phyloP scores from a whole-genome alignment of 2,329 filamentous ascomycete species.

The Ceratocystis variospora region DNA sequence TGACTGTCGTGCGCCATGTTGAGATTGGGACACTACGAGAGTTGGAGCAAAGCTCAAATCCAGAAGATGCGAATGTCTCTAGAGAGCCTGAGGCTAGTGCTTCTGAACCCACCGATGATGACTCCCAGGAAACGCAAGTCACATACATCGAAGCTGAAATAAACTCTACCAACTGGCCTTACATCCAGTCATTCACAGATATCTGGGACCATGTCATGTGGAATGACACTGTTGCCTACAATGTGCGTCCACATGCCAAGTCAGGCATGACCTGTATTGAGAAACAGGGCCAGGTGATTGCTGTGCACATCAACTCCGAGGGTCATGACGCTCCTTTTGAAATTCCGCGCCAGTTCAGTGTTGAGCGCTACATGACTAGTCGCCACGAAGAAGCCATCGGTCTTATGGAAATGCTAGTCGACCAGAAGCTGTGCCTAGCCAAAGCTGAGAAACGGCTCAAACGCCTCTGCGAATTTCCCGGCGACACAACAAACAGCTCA shows the following conservation, averaged over 20 bases:
- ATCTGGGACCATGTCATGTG: slow-evolving; percentile 37
- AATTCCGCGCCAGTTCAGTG: slow-evolving; percentile 39
- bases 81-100: too few species aligned
- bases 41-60: not conserved
- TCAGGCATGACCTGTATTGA: slow-evolving; percentile 33
- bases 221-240: slow-evolving; percentile 30
- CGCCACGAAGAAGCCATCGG: slow-evolving; percentile 32
- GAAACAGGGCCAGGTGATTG: slow-evolving; percentile 38
- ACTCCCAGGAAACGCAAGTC: slow-evolving; percentile 29
- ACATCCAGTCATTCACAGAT: slow-evolving; percentile 35
- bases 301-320: slow-evolving; percentile 33
- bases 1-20: slow-evolving; percentile 25
- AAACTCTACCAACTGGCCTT: slow-evolving; percentile 27
- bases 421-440: slow-evolving; percentile 14
- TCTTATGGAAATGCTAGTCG: slow-evolving; percentile 16
- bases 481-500: not conserved
- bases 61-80: not conserved
- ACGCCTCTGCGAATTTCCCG: not conserved
- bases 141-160: slow-evolving; percentile 32
- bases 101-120: slow-evolving; percentile 18
- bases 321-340: slow-evolving; percentile 32
- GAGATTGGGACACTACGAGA: not conserved
- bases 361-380: slow-evolving; percentile 38
- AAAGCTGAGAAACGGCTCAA: slow-evolving; percentile 6
- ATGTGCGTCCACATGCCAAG: slow-evolving; percentile 26